These are phyloP conservation scores for Pterocarpus santalinus DNA, from an alignment of 306 rosid genomes.

Conservation along the genomic window DNA sequence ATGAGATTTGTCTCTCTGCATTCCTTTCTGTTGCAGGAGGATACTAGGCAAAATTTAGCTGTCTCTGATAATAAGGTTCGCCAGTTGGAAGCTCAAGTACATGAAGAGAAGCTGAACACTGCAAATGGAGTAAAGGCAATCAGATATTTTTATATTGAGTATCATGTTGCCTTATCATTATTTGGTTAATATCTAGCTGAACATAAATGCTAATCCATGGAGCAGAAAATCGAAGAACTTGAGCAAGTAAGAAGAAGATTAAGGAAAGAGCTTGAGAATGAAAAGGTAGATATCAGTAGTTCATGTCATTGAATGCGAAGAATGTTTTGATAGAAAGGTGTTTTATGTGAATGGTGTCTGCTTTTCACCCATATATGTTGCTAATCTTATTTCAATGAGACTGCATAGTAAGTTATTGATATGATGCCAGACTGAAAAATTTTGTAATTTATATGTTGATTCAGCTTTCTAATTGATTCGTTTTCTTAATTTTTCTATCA, in stretches of 20 bases:
- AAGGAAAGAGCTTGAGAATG: constrained; percentile 82
- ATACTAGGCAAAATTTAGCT: constrained; percentile 80
- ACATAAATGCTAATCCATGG: constrained; percentile 49
- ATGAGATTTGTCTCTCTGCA: constrained; percentile 35
- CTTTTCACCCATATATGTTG: too few relatives aligned
- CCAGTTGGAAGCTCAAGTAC: constrained; percentile 78
- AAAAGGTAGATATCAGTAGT: constrained; percentile 74
- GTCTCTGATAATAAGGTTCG: constrained; percentile 82
- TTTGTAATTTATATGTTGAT: constrained; percentile 25
- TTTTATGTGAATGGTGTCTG: neutral
- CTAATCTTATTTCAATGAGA: neutral
- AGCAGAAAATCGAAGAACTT: constrained; percentile 81
- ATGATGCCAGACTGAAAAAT: constrained; percentile 23
- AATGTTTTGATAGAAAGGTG: constrained; percentile 4
- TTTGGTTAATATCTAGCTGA: constrained; percentile 42
- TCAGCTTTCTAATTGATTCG: neutral
- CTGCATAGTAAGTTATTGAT: constrained; percentile 3
- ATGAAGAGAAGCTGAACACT: constrained; percentile 69
- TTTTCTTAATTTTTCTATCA: neutral
- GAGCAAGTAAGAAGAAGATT: constrained; percentile 68
- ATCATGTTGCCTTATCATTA: constrained; percentile 30
- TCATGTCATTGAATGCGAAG: neutral
- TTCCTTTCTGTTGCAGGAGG: constrained; percentile 74
- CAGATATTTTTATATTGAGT: neutral
- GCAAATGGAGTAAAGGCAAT: constrained; percentile 73